phyloP scores from a whole-genome alignment of 441 rosid genomes.

The Erysimum cheiri region DNA sequence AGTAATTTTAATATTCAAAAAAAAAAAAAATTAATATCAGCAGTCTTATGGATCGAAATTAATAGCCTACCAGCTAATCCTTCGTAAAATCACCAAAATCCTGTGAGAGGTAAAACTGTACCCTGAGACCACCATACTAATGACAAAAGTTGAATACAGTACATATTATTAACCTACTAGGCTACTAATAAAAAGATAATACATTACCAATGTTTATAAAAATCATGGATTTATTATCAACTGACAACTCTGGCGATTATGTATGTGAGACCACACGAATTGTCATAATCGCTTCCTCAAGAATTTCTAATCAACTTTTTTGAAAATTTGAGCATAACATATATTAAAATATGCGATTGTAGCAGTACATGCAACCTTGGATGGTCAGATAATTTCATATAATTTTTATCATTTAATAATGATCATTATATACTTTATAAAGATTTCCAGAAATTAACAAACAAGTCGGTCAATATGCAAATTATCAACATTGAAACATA shows the following conservation, averaged over 20 bases:
- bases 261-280: neutral
- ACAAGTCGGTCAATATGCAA: neutral
- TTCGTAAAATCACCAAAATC: neutral
- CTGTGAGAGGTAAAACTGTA: neutral
- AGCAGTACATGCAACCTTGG: conserved; percentile 5
- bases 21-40: neutral
- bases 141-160: neutral
- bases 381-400: neutral
- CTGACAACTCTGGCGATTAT: no score
- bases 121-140: neutral
- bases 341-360: conserved; percentile 1
- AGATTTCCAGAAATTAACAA: neutral
- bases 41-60: neutral
- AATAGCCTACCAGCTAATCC: neutral
- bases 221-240: neutral
- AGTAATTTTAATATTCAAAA: no score
- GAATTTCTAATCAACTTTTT: neutral
- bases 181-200: neutral
- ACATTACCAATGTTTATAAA: neutral
- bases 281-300: neutral
- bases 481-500: neutral
- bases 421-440: neutral
- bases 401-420: neutral
- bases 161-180: neutral
- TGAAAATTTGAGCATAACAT: neutral